phyloP scores from a whole-genome alignment of 306 rosid species.

The Rubus parviflorus region DNA sequence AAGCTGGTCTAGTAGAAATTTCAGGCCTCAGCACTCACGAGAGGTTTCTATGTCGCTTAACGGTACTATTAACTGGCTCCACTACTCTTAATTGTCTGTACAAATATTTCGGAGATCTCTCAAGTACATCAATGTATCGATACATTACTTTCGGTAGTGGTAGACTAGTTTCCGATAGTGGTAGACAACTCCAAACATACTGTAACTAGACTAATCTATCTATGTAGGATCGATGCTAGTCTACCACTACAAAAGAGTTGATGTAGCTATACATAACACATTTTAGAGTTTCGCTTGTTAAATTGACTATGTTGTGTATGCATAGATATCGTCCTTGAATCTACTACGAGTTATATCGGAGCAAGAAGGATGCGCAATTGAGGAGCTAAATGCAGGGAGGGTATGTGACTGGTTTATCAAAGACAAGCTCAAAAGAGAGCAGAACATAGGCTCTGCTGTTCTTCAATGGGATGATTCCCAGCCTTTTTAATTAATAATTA shows the following conservation, averaged over 20 bases:
- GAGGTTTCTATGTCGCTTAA: conserved; percentile 85
- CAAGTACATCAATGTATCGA: background rate
- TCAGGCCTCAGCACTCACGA: conserved; percentile 83
- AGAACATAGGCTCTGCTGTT: conserved; percentile 72
- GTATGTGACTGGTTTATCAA: conserved; percentile 67
- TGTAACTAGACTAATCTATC: background rate
- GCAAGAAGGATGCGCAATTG: conserved; percentile 83
- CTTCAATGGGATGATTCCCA: conserved; percentile 95
- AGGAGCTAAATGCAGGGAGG: conserved; percentile 84
- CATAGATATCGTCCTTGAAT: conserved; percentile 79
- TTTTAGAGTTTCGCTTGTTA: background rate
- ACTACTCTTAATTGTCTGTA: background rate
- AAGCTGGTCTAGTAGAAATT: conserved; percentile 86
- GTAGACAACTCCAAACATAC: too few relatives aligned
- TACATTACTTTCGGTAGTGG: background rate
- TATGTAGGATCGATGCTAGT: background rate
- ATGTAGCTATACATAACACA: background rate
- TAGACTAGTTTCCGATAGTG: background rate
- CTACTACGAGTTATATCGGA: conserved; percentile 77
- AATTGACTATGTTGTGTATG: background rate
- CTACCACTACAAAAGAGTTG: background rate
- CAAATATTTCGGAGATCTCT: background rate
- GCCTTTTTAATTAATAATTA: conserved; percentile 19
- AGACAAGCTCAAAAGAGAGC: conserved; percentile 71
- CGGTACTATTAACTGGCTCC: conserved; percentile 38